Evolutionary conservation across 2,329 filamentous ascomycete genomes (phyloP).

Genomic region (Paradendryphiella salina): DNA sequence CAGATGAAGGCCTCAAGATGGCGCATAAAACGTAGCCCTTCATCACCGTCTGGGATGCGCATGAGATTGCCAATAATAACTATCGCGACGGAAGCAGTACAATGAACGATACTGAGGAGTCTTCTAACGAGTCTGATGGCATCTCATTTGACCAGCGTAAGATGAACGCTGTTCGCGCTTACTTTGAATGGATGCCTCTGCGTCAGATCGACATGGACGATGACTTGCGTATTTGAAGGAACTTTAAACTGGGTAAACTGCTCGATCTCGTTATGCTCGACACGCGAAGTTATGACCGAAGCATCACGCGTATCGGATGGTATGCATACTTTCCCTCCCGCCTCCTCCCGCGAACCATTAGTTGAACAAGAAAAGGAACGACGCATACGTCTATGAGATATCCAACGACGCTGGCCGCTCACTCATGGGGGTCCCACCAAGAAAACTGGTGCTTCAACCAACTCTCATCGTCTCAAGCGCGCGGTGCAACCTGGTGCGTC

Average conservation of each 20-base stretch:
- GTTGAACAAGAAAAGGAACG: constrained; percentile 51
- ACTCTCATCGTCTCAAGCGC: constrained; percentile 60
- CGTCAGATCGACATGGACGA: constrained; percentile 51
- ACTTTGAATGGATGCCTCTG: constrained; percentile 52
- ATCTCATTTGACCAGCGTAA: constrained; percentile 51
- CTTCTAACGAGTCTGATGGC: constrained; percentile 45
- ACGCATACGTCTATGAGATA: constrained; percentile 63
- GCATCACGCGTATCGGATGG: constrained; percentile 50
- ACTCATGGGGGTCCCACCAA: constrained; percentile 72
- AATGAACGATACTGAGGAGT: constrained; percentile 51
- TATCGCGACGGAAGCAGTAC: constrained; percentile 47
- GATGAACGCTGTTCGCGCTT: constrained; percentile 53
- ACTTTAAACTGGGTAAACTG: constrained; percentile 48
- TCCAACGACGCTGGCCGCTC: constrained; percentile 68
- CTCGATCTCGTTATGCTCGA: constrained; percentile 51
- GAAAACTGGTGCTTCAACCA: constrained; percentile 65
- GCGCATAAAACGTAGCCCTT: constrained; percentile 48
- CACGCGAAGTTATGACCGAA: constrained; percentile 50
- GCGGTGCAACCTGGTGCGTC: constrained; percentile 70
- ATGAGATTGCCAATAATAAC: constrained; percentile 48
- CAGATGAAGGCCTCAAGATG: constrained; percentile 46
- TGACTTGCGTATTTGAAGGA: constrained; percentile 48
- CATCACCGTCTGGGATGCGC: constrained; percentile 54
- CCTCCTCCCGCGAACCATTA: too few relatives aligned
- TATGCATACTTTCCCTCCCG: too few relatives aligned